These are phyloP conservation scores for Trichoderma brevicompactum DNA, from an alignment of 2,329 filamentous ascomycete species.

Conservation along the genomic window DNA sequence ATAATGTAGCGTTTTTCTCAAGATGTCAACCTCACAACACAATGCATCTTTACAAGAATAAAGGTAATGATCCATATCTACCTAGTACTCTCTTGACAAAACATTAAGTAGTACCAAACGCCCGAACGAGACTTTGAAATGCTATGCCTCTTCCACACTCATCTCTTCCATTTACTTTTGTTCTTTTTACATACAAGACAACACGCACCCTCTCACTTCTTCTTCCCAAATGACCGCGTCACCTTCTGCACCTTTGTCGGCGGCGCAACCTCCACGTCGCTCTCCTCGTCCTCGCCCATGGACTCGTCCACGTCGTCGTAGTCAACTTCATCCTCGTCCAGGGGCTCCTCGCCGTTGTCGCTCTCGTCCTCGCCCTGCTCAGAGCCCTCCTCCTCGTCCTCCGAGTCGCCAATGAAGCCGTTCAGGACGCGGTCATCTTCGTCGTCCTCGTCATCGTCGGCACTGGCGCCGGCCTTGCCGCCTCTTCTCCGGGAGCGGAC, in stretches of 20 bases:
- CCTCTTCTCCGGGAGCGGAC: constrained; percentile 45
- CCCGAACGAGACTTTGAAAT: constrained; percentile 19
- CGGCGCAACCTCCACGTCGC: constrained; percentile 54
- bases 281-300: constrained; percentile 60
- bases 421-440: constrained; percentile 63
- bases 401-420: constrained; percentile 61
- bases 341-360: constrained; percentile 53
- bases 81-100: constrained; percentile 4
- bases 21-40: too few species aligned
- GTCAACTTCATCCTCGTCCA: constrained; percentile 64
- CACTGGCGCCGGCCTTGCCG: constrained; percentile 60
- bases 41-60: not conserved
- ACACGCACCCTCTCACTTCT: constrained; percentile 38
- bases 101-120: constrained; percentile 28
- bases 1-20: too few species aligned
- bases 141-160: constrained; percentile 19
- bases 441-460: constrained; percentile 58
- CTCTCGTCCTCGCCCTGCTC: constrained; percentile 50
- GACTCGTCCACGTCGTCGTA: constrained; percentile 62
- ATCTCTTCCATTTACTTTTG: not conserved
- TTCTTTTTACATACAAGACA: not conserved
- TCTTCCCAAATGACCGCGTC: constrained; percentile 43
- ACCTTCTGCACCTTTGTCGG: constrained; percentile 52
- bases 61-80: not conserved
- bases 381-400: constrained; percentile 59